Conservation (phyloP, 441 rosid species). For the Gossypium aridum region DNA sequence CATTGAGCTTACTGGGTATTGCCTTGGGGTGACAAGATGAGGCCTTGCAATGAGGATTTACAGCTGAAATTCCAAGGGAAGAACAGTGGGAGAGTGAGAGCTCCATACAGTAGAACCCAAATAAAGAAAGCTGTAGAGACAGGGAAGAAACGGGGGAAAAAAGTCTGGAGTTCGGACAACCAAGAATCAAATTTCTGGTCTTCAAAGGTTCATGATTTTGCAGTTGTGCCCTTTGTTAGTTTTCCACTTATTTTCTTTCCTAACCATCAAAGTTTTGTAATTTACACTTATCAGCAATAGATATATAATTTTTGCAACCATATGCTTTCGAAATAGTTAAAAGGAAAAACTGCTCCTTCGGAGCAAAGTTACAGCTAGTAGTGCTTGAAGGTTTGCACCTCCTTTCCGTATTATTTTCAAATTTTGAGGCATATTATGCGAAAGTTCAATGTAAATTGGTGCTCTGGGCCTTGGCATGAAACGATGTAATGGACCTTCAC, state of each 20-base stretch:
- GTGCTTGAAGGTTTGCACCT: no score
- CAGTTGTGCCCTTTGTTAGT: background rate
- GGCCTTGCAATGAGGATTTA: constrained; percentile 24
- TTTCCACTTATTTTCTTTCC: background rate
- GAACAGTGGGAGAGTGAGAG: constrained; percentile 37
- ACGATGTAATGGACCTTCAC: no score
- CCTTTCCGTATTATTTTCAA: no score
- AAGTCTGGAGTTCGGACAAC: background rate
- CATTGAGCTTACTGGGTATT: constrained; percentile 21
- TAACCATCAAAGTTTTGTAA: background rate
- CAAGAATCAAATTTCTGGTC: background rate
- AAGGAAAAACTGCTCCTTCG: no score
- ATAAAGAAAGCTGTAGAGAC: background rate
- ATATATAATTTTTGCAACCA: background rate
- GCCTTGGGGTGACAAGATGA: constrained; percentile 25
- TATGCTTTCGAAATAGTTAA: background rate
- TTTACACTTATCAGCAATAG: background rate
- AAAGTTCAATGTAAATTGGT: no score
- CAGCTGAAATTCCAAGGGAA: constrained; percentile 33
- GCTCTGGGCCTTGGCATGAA: no score
- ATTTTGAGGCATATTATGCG: no score
- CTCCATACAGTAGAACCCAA: constrained; percentile 37
- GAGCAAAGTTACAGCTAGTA: no score
- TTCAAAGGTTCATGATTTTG: background rate
- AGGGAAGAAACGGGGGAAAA: background rate